Base-by-base conservation (phyloP, 768 basidiomycete species). In the Tricholoma terreum region DNA sequence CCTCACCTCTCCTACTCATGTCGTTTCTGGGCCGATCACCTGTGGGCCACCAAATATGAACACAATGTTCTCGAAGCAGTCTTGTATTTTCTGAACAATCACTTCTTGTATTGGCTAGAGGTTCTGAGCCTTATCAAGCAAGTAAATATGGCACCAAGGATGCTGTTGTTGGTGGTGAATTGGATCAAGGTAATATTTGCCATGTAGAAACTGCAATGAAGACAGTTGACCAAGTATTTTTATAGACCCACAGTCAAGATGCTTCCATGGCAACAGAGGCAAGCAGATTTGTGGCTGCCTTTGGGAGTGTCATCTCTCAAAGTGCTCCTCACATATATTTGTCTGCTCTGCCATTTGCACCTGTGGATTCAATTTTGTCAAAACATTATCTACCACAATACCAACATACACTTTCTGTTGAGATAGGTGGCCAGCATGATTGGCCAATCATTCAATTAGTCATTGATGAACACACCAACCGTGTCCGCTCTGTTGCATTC, bases 61-160 rank as follows among this genome's bases (percentile, higher is more conserved):
- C 4, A 35, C 2, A 6, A 24, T 11, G 12, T 53, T n/a, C 6
- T 6, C 10, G 24, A 56, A 35, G 42, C 17, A 12, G 22, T 54
- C 2, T 10, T 49, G 17, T 11, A 12, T 2, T 63, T 63, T 17
- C 24, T 58, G 17, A n/a, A 59, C 4, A 4, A 36, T 4, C 43
- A 55, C 14, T 58, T 58, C 30, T 49, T 63, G 0, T 62, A 54
- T 30, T 66, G 65, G 65, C 58, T 66, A 24, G 65, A 66, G 43
- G 58, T 54, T 31, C 46, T 61, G 42, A 65, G 60, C 42, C 38
- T 63, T 12, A 52, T 46, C 1, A 11, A 38, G 38, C 19, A 43
- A 7, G 21, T 22, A 11, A 43, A 21, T 6, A 10, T 9, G 3
- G 19, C 21, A 21, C 11, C 42, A 22, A 2, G 12, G 4, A 12